phyloP scores from a whole-genome alignment of 1,139 yeast species.

The Kodamaea plutei region DNA sequence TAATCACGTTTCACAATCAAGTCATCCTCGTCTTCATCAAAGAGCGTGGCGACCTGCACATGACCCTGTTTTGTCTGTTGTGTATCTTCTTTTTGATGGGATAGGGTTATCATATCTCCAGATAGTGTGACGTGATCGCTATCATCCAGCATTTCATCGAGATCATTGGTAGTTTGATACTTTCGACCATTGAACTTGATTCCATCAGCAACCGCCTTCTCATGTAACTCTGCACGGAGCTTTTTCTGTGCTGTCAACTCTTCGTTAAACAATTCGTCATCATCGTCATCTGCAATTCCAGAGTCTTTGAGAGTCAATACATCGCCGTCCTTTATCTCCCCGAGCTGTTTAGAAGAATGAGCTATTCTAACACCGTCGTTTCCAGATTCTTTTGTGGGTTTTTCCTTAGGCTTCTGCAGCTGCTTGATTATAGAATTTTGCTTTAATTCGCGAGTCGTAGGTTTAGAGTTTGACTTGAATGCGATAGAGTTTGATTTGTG shows the following conservation, averaged over 20 bases:
- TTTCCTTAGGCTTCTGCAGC: too few relatives aligned
- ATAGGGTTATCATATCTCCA: constrained; percentile 11
- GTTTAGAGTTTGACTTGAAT: not conserved
- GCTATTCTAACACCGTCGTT: too few relatives aligned
- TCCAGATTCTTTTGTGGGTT: too few relatives aligned
- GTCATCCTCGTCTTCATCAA: constrained; percentile 24
- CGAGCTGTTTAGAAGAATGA: constrained; percentile 23
- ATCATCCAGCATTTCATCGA: constrained; percentile 15
- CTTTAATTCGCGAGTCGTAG: too few relatives aligned
- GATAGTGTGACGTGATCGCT: constrained; percentile 12
- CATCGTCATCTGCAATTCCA: constrained; percentile 44
- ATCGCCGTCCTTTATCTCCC: constrained; percentile 27
- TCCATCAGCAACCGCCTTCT: constrained; percentile 21
- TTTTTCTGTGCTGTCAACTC: constrained; percentile 30
- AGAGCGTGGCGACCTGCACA: constrained; percentile 14
- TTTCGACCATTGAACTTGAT: constrained; percentile 25
- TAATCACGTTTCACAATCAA: constrained; percentile 14
- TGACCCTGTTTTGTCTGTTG: constrained; percentile 9
- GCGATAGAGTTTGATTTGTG: not conserved
- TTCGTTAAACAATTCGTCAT: constrained; percentile 44
- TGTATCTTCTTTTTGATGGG: constrained; percentile 18
- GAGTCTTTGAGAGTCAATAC: constrained; percentile 66
- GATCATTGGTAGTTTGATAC: constrained; percentile 12
- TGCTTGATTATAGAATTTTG: too few relatives aligned
- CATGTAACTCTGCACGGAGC: constrained; percentile 20